Conservation (phyloP, 2,329 filamentous ascomycete genomes). For the Xylariaceae sp. region DNA sequence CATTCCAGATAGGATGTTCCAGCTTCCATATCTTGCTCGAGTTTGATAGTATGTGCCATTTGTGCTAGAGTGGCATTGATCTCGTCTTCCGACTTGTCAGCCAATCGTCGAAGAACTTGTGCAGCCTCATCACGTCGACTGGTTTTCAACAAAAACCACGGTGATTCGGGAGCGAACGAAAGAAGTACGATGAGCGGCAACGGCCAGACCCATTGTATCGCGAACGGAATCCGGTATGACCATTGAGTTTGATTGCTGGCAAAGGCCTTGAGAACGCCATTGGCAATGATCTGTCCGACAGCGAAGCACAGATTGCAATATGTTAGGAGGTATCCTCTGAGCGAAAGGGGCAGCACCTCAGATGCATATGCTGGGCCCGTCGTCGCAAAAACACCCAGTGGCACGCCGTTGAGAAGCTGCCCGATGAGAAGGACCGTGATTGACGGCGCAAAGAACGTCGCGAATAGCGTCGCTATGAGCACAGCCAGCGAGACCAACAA, state of each 20-base stretch:
- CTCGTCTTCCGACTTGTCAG: conserved; percentile 10
- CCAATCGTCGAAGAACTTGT: conserved; percentile 27
- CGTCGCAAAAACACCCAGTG: conserved; percentile 27
- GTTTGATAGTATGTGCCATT: conserved; percentile 34
- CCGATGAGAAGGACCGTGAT: conserved; percentile 30
- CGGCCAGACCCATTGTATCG: conserved; percentile 38
- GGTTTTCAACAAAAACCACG: conserved; percentile 36
- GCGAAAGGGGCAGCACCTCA: conserved; percentile 26
- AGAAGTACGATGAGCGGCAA: conserved; percentile 31
- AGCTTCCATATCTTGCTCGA: conserved; percentile 29
- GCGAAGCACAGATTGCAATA: conserved; percentile 35
- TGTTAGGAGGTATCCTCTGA: conserved; percentile 26
- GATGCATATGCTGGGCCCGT: conserved; percentile 25
- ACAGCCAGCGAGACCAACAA: conserved; percentile 33
- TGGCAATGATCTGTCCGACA: conserved; percentile 36
- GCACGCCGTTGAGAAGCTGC: conserved; percentile 36
- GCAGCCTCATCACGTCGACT: conserved; percentile 29
- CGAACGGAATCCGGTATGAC: conserved; percentile 37
- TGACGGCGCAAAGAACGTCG: conserved; percentile 35
- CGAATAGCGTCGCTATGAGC: conserved; percentile 35
- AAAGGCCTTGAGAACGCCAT: conserved; percentile 32
- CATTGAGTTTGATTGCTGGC: conserved; percentile 27
- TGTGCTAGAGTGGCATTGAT: conserved; percentile 27
- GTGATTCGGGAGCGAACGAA: conserved; percentile 37
- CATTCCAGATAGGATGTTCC: conserved; percentile 34